phyloP scores from a whole-genome alignment of 495 filamentous ascomycete species.

The Endocarpon pusillum region DNA sequence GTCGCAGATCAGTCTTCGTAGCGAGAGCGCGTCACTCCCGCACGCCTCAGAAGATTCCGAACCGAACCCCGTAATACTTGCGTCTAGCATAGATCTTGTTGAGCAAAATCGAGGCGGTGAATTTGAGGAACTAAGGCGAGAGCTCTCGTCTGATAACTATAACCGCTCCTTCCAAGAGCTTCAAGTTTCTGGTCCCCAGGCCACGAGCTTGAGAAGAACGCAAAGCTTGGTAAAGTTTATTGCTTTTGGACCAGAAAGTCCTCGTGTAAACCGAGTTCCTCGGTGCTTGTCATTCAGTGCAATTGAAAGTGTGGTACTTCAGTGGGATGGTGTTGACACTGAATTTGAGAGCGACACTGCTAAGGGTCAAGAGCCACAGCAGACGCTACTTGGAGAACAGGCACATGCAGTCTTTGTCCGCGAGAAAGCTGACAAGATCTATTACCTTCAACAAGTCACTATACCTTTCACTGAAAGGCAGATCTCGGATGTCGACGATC shows the following conservation, averaged over 20 bases:
- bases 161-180: background rate
- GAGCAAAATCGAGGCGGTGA: background rate
- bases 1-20: background rate
- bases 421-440: conserved; percentile 28
- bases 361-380: conserved; percentile 10
- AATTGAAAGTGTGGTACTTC: conserved; percentile 75
- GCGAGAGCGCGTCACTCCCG: background rate
- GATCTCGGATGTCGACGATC: conserved; percentile 39
- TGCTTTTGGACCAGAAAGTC: conserved; percentile 7
- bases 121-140: background rate
- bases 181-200: background rate
- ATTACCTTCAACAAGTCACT: conserved; percentile 27
- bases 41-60: background rate
- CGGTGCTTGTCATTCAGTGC: conserved; percentile 75
- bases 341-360: conserved; percentile 18
- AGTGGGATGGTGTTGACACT: conserved; percentile 38
- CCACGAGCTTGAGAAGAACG: background rate
- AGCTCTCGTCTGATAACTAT: background rate
- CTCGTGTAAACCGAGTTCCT: conserved; percentile 47
- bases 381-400: conserved; percentile 18
- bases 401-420: conserved; percentile 41
- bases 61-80: background rate
- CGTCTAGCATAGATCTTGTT: background rate
- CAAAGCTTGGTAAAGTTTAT: background rate
- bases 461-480: conserved; percentile 51